Evolutionary conservation across 2,329 filamentous ascomycete genomes (phyloP).

Genomic region (Aspergillus ochraceus): DNA sequence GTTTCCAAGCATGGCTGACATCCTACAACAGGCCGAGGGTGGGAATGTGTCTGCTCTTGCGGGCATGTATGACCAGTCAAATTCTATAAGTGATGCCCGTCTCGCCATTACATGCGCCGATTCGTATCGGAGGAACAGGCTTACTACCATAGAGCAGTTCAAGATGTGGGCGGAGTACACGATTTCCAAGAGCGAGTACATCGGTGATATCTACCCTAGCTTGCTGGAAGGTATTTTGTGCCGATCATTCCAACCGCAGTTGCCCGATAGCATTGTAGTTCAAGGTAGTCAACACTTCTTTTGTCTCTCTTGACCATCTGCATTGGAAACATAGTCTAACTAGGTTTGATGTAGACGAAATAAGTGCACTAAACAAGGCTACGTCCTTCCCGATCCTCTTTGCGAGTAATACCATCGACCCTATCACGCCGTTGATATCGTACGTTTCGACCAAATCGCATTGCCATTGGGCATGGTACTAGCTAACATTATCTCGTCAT

Average conservation of each 20-base stretch:
- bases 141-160: slow-evolving; percentile 39
- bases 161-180: slow-evolving; percentile 17
- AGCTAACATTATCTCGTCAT: not conserved
- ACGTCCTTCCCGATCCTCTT: slow-evolving; percentile 54
- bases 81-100: slow-evolving; percentile 14
- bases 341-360: not conserved
- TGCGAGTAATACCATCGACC: slow-evolving; percentile 56
- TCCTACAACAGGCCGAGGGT: not conserved
- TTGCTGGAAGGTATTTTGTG: not conserved
- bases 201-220: not conserved
- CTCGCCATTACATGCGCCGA: slow-evolving; percentile 18
- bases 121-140: slow-evolving; percentile 28
- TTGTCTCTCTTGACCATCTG: not conserved
- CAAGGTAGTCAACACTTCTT: not conserved
- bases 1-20: not conserved
- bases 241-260: not conserved
- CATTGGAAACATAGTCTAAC: not conserved
- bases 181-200: not conserved
- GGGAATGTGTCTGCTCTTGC: not conserved
- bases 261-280: not conserved
- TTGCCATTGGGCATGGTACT: not conserved
- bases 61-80: not conserved
- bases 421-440: slow-evolving; percentile 53
- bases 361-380: slow-evolving; percentile 1
- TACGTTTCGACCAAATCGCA: slow-evolving; percentile 3